phyloP scores from a whole-genome alignment of 176 grass and related monocot species.

The Musa beccarii region DNA sequence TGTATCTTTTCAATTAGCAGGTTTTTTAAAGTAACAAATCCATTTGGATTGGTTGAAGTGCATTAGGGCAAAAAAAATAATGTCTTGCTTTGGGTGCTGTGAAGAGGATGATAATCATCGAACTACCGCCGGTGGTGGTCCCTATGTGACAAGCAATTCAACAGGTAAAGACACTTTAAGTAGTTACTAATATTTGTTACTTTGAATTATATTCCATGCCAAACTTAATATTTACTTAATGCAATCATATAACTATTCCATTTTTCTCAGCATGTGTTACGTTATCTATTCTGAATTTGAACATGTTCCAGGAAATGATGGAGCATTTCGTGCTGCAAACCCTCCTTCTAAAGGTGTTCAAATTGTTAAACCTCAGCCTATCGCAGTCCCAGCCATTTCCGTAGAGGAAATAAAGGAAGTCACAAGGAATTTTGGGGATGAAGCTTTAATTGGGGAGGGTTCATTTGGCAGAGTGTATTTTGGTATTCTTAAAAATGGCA shows the following conservation, averaged over 20 bases:
- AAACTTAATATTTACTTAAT: neutral
- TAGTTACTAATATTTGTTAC: neutral
- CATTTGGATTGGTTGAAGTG: neutral
- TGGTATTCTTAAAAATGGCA: conserved; percentile 24
- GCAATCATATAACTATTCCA: too few species aligned
- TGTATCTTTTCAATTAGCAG: neutral
- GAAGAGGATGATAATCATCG: conserved; percentile 8
- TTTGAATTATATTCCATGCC: neutral
- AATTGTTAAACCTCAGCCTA: conserved; percentile 22
- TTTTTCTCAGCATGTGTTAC: neutral
- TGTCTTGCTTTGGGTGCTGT: conserved; percentile 16
- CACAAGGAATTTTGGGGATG: conserved; percentile 24
- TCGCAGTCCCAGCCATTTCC: conserved; percentile 26
- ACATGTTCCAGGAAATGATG: conserved; percentile 10
- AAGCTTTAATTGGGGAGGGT: conserved; percentile 26
- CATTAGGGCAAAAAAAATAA: neutral
- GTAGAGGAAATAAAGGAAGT: conserved; percentile 30
- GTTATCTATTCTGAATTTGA: neutral
- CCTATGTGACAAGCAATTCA: conserved; percentile 8
- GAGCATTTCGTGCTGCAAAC: conserved; percentile 1
- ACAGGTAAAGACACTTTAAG: neutral
- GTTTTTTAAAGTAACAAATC: neutral
- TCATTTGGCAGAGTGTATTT: conserved; percentile 24
- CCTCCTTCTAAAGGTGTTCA: conserved; percentile 12
- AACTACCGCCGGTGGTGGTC: conserved; percentile 1